A percentile compares a stretch with the other conserved stretches of the same genome.
Evolutionary conservation across 805 yeast genomes (phyloP).

Genomic region (Starmerella ratchasimensis): DNA sequence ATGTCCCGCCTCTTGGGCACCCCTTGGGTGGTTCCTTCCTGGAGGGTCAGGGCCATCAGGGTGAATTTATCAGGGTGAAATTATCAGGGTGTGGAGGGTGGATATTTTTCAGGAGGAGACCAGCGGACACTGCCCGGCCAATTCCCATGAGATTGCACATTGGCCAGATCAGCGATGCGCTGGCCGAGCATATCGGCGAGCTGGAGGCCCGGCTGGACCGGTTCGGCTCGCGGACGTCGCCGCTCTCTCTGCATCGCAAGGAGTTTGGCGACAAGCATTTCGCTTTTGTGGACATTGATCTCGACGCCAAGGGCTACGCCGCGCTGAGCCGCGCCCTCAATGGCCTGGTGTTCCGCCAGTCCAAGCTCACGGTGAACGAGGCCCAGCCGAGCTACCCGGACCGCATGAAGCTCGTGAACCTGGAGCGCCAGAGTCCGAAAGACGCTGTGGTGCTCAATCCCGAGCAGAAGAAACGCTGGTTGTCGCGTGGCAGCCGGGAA

Average conservation of each 20-base stretch:
- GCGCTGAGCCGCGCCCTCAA: constrained; percentile 46
- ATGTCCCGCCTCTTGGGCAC: too few relatives aligned
- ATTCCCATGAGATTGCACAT: constrained; percentile 42
- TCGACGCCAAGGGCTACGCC: constrained; percentile 33
- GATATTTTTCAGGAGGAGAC: too few relatives aligned
- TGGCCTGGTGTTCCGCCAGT: constrained; percentile 66
- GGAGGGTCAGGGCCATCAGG: too few relatives aligned
- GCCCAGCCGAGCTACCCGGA: constrained; percentile 42
- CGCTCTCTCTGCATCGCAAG: constrained; percentile 42
- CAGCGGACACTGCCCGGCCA: too few relatives aligned
- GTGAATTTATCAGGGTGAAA: too few relatives aligned
- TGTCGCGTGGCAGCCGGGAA: constrained; percentile 24
- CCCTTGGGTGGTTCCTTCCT: too few relatives aligned
- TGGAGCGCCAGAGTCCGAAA: constrained; percentile 32
- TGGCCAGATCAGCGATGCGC: constrained; percentile 47
- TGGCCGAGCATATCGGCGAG: constrained; percentile 35
- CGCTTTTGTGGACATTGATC: constrained; percentile 53
- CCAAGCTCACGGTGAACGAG: constrained; percentile 41
- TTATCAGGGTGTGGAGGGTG: too few relatives aligned
- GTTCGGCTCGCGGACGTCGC: constrained; percentile 42
- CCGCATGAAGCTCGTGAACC: constrained; percentile 34
- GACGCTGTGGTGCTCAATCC: constrained; percentile 22
- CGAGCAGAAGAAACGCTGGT: constrained; percentile 25
- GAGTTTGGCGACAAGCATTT: constrained; percentile 41
- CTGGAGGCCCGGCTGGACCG: constrained; percentile 44